Conservation (phyloP, 805 yeast species). For the Brettanomyces sp. region DNA sequence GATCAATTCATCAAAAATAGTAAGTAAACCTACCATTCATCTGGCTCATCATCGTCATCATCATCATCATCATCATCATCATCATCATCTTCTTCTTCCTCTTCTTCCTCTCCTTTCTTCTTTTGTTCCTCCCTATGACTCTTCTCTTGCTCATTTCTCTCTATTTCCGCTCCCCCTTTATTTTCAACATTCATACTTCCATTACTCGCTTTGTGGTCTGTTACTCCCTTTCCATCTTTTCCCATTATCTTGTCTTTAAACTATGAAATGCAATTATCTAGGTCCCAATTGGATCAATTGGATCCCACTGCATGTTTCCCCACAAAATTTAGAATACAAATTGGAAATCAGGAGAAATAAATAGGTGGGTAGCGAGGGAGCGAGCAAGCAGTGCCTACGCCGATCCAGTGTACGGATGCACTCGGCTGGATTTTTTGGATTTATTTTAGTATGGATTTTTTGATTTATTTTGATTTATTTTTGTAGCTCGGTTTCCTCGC, state of each 20-base stretch:
- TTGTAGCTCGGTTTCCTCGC: neutral
- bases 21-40: conserved; percentile 45
- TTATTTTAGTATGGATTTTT: no score
- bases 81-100: conserved; percentile 4
- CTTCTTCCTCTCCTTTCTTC: conserved; percentile 5
- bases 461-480: no score
- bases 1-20: neutral
- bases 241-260: neutral
- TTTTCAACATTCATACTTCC: neutral
- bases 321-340: no score
- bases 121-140: neutral
- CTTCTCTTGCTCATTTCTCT: neutral
- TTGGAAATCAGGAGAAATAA: no score
- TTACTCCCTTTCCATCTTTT: neutral
- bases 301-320: no score
- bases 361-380: no score
- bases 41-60: conserved; percentile 52
- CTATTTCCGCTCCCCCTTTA: neutral
- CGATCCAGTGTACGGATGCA: no score
- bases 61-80: conserved; percentile 4
- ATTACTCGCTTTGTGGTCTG: neutral
- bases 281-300: no score
- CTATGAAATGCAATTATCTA: no score
- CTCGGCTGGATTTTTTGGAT: no score
- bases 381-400: no score